Evolutionary conservation across 1,284 basidiomycete genomes (phyloP).

Genomic region (Puccinia novopanici): DNA sequence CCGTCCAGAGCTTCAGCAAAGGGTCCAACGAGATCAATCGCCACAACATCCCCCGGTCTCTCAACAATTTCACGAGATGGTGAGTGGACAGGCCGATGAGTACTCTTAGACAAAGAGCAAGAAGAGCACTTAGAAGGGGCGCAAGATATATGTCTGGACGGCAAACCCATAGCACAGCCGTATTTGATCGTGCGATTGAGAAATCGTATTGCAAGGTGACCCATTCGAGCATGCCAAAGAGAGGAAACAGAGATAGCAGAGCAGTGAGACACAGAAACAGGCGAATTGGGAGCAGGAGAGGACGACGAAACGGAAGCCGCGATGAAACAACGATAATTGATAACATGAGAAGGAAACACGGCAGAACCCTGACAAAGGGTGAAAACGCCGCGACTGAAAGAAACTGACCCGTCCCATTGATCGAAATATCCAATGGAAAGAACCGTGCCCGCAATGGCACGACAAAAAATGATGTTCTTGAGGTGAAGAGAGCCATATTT

Average conservation of each 20-base stretch:
- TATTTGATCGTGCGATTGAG: neutral
- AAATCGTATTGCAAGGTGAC: neutral
- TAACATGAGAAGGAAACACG: too few relatives aligned
- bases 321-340: too few relatives aligned
- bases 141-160: neutral
- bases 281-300: neutral
- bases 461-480: too few relatives aligned
- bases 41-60: neutral
- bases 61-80: neutral
- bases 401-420: neutral
- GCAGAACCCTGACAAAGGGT: neutral
- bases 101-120: neutral
- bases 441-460: neutral
- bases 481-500: too few relatives aligned
- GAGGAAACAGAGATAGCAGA: neutral
- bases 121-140: neutral
- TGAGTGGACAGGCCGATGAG: neutral
- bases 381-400: neutral
- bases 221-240: neutral
- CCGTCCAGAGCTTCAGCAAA: neutral
- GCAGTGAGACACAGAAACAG: neutral
- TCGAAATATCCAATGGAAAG: neutral
- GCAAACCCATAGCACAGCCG: neutral
- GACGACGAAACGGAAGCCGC: too few relatives aligned
- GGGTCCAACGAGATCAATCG: neutral